These are phyloP conservation scores for Candida frijolesensis DNA, from an alignment of 1,139 yeast genomes.

Conservation along the genomic window DNA sequence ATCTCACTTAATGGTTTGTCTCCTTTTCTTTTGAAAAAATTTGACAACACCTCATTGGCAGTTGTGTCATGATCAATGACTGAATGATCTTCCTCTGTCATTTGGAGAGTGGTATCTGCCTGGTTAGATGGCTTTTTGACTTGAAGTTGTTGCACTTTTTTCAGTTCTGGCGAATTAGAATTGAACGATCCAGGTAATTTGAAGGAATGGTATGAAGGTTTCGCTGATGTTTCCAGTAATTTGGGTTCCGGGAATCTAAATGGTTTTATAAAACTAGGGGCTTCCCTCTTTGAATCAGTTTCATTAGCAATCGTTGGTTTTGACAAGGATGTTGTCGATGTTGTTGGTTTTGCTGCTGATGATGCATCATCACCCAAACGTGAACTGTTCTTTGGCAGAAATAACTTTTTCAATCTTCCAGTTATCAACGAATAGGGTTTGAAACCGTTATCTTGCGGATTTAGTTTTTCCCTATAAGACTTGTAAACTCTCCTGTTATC, in stretches of 20 bases:
- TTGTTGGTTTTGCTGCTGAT: neutral
- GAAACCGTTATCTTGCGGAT: slow-evolving; percentile 14
- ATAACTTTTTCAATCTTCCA: slow-evolving; percentile 34
- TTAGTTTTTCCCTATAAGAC: slow-evolving; percentile 29
- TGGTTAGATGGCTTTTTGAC: neutral
- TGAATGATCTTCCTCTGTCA: neutral
- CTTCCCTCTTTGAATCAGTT: slow-evolving; percentile 1
- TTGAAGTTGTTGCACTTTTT: neutral
- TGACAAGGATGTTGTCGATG: slow-evolving; percentile 5
- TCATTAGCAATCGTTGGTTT: neutral
- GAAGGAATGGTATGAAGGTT: neutral
- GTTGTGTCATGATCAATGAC: slow-evolving; percentile 14
- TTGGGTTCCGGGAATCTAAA: slow-evolving; percentile 9
- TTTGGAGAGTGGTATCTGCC: neutral
- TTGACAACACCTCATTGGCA: slow-evolving; percentile 64
- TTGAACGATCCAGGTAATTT: slow-evolving; percentile 15
- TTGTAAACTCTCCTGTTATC: slow-evolving; percentile 45
- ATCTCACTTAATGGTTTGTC: slow-evolving; percentile 69
- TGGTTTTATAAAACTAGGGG: slow-evolving; percentile 8
- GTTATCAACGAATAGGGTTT: slow-evolving; percentile 24
- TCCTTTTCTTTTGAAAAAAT: slow-evolving; percentile 78
- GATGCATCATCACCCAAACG: slow-evolving; percentile 11
- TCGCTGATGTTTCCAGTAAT: neutral
- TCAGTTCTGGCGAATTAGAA: neutral
- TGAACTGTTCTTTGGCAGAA: slow-evolving; percentile 11